These are phyloP conservation scores for Citrus inodora DNA, from an alignment of 345 rosid genomes.

Conservation along the genomic window DNA sequence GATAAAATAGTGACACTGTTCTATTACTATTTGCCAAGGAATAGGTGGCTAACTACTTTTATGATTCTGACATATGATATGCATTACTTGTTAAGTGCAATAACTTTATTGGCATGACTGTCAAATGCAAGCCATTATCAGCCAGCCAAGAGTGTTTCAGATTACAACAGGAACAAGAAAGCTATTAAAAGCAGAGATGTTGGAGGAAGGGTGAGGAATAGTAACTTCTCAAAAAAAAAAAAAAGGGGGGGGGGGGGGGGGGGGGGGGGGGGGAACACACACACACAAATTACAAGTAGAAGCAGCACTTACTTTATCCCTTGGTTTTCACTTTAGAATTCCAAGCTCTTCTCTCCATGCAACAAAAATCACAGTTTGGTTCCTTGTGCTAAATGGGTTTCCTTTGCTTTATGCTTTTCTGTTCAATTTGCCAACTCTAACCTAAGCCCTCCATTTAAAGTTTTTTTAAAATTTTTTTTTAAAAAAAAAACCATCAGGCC, in stretches of 20 bases:
- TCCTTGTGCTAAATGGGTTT: constrained; percentile 27
- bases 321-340: constrained; percentile 30
- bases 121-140: constrained; percentile 20
- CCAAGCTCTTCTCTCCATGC: constrained; percentile 43
- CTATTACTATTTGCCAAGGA: not conserved
- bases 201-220: constrained; percentile 21
- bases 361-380: constrained; percentile 22
- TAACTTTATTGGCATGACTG: constrained; percentile 14
- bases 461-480: not conserved
- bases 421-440: constrained; percentile 18
- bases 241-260: not conserved
- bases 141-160: constrained; percentile 12
- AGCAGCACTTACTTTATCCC: constrained; percentile 27
- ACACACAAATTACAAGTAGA: not conserved
- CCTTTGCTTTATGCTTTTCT: constrained; percentile 42
- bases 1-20: not conserved
- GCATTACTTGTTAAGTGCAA: not conserved
- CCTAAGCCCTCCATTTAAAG: constrained; percentile 20
- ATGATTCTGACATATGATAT: not conserved
- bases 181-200: constrained; percentile 44
- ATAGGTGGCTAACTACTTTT: not conserved
- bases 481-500: constrained; percentile 8
- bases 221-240: constrained; percentile 3
- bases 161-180: constrained; percentile 23
- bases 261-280: not conserved